Base-by-base conservation (phyloP, 306 rosid genomes). In the Ceratonia siliqua region DNA sequence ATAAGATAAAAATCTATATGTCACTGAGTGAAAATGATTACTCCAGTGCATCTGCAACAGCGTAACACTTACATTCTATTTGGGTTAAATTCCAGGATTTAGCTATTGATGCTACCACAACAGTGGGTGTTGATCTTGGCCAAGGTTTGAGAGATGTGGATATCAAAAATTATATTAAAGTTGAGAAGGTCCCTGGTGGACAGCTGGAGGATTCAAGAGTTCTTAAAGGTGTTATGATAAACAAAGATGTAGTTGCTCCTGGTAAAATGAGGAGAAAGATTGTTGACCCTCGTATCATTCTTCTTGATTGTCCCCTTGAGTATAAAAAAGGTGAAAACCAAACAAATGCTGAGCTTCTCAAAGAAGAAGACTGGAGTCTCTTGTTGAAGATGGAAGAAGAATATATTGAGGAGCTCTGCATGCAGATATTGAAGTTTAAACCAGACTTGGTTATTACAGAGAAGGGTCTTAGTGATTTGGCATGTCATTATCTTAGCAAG, bases 261-360 rank as follows among this genome's bases (percentile, higher is more conserved):
- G 97, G 97, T 56, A 89, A 91, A 84, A 91, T 91, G 97, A 89
- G 89, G 72, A 91, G 97, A 84, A 89, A 82, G 89, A 91, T 91
- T 79, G 85, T 89, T 20, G 83, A 89, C 73, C 95, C 97, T 3
- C 91, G 92, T 1, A 81, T 91, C 68, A 81, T 91, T 65, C 97
- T 91, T 74, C 89, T 91, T 24, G 97, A 91, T 75, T 77, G 80
- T n/a, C 95, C 97, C 59, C 92, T 91, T 4, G 95, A 91, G 73
- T 91, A 89, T 81, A 91, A 91, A 50, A 91, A 91, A 76, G 95
- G 97, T 12, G 97, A 91, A 76, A 91, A 91, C 88, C 97, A 89
- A 80, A 91, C 97, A 54, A 91, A 91, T 79, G 97, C 95, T 50
- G 97, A 91, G 72, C 72, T 91, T 41, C 87, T 91, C 39, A 89